Evolutionary conservation across 2,329 filamentous ascomycete genomes (phyloP).

Genomic region (Alternaria triticimaculans): DNA sequence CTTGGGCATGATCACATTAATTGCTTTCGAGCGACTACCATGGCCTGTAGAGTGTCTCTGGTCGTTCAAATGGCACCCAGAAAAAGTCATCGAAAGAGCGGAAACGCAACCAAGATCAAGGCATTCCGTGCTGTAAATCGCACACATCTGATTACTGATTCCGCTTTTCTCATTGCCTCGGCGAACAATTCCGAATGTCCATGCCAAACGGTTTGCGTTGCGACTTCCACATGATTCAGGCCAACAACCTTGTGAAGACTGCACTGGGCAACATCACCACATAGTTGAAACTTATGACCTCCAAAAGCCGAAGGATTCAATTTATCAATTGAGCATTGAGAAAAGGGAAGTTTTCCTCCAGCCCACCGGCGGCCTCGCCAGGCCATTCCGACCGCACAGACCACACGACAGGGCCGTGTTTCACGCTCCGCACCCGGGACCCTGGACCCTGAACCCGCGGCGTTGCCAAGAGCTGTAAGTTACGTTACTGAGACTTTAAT

Average conservation of each 20-base stretch:
- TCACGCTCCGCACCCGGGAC: conserved; percentile 20
- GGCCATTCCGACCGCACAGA: background rate
- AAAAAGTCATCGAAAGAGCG: background rate
- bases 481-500: conserved; percentile 27
- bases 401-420: conserved; percentile 1
- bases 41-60: background rate
- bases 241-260: background rate
- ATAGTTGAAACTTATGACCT: too few relatives aligned
- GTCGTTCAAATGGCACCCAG: too few relatives aligned
- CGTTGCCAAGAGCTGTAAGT: conserved; percentile 23
- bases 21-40: background rate
- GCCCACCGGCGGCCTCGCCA: background rate
- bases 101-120: background rate
- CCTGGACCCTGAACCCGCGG: background rate
- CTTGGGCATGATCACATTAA: too few relatives aligned
- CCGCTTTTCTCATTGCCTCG: background rate
- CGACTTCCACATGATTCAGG: background rate
- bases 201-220: background rate
- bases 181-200: background rate
- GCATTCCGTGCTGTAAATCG: background rate
- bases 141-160: background rate
- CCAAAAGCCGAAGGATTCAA: too few relatives aligned
- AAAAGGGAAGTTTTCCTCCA: background rate
- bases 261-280: too few relatives aligned
- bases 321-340: too few relatives aligned